Conservation (phyloP, 139 green algal species). For the Chlamydomonas sp. region DNA sequence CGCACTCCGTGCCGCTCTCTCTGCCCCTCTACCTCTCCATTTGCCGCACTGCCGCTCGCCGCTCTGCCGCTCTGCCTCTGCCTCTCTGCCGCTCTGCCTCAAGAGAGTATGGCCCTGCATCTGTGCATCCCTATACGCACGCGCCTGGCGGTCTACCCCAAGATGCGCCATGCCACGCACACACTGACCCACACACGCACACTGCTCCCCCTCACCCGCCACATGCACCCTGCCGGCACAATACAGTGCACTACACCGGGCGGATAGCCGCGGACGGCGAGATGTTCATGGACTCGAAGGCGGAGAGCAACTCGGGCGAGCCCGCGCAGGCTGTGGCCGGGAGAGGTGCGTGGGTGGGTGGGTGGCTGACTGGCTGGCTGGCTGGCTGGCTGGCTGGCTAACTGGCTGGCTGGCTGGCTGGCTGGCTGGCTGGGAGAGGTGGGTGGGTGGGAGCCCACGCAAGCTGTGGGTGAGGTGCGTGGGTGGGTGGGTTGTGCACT, state of each 20-base stretch:
- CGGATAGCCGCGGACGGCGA: slow-evolving; percentile 28
- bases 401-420: background rate
- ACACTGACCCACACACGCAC: slow-evolving; percentile 9
- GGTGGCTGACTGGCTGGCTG: background rate
- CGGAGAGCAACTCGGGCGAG: slow-evolving; percentile 31
- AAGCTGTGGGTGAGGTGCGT: background rate
- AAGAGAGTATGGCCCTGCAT: too few species aligned
- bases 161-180: too few species aligned
- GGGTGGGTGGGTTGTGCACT: background rate
- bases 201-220: background rate
- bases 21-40: too few species aligned
- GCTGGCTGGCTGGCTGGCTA: background rate
- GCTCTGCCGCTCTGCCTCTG: too few species aligned
- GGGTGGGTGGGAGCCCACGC: background rate
- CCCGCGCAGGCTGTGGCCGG: slow-evolving; percentile 53
- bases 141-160: too few species aligned
- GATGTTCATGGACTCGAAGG: slow-evolving; percentile 59
- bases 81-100: too few species aligned
- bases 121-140: too few species aligned
- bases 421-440: background rate
- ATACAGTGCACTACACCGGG: slow-evolving; percentile 63
- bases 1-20: too few species aligned
- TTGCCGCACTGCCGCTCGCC: too few species aligned
- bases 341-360: slow-evolving; percentile 39
- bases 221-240: background rate